These are phyloP conservation scores for Erodium maritimum DNA, from an alignment of 345 rosid species.

Conservation along the genomic window DNA sequence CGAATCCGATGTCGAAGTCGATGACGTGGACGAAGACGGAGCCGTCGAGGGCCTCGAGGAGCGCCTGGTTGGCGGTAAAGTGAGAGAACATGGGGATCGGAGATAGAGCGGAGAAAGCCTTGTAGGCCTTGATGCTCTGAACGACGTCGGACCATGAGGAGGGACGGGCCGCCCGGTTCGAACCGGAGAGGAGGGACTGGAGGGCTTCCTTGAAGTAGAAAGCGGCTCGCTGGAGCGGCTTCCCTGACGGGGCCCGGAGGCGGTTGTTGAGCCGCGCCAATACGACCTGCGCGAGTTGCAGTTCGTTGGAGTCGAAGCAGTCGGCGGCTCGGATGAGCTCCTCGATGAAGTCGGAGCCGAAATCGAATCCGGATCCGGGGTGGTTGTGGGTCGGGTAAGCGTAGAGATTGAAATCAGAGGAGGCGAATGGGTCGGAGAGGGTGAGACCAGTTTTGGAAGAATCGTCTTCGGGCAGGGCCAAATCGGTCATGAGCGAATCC, in stretches of 20 bases:
- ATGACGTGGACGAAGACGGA: slow-evolving; percentile 57
- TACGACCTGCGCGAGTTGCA: slow-evolving; percentile 62
- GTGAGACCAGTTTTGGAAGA: too few species aligned
- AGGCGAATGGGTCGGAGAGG: slow-evolving; percentile 13
- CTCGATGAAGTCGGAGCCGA: slow-evolving; percentile 49
- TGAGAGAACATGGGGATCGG: slow-evolving; percentile 90
- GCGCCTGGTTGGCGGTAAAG: slow-evolving; percentile 77
- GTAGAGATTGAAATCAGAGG: slow-evolving; percentile 37
- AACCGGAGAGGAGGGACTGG: slow-evolving; percentile 37
- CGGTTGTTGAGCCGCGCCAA: slow-evolving; percentile 69
- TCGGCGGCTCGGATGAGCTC: slow-evolving; percentile 75
- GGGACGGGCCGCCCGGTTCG: slow-evolving; percentile 26
- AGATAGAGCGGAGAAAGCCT: slow-evolving; percentile 58
- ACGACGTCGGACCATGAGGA: slow-evolving; percentile 64
- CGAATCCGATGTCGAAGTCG: slow-evolving; percentile 88
- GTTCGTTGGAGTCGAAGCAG: slow-evolving; percentile 67
- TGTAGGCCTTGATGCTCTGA: slow-evolving; percentile 57
- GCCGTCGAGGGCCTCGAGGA: slow-evolving; percentile 58
- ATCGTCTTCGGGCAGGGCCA: slow-evolving; percentile 53
- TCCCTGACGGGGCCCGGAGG: slow-evolving; percentile 45
- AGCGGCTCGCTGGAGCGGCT: slow-evolving; percentile 78
- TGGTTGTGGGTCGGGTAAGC: slow-evolving; percentile 22
- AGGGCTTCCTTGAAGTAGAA: slow-evolving; percentile 88
- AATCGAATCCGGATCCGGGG: slow-evolving; percentile 14
- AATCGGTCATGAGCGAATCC: slow-evolving; percentile 79